These are phyloP conservation scores for Claviceps pusilla DNA, from an alignment of 2,329 filamentous ascomycete species.

Conservation along the genomic window DNA sequence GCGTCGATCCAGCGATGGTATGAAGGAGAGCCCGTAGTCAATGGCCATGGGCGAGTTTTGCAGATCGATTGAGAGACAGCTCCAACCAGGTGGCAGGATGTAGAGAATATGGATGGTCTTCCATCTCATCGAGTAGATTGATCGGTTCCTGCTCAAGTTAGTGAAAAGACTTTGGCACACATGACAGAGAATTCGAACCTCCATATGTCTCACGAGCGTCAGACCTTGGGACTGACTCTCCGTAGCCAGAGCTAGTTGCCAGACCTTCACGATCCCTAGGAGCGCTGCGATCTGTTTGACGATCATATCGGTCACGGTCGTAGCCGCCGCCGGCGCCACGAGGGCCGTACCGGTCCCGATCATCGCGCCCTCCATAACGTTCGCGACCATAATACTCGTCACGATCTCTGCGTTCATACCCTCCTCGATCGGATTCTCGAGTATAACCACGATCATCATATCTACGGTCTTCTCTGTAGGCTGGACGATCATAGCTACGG, in stretches of 20 bases:
- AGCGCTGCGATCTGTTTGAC: slow-evolving; percentile 26
- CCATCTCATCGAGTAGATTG: slow-evolving; percentile 8
- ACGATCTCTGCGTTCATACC: slow-evolving; percentile 34
- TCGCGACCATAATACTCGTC: slow-evolving; percentile 25
- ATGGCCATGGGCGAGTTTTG: neutral
- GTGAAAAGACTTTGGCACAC: slow-evolving; percentile 3
- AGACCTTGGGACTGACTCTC: slow-evolving; percentile 26
- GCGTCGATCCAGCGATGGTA: neutral
- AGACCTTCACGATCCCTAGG: slow-evolving; percentile 25
- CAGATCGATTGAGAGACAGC: neutral
- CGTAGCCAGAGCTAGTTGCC: slow-evolving; percentile 22
- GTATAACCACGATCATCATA: slow-evolving; percentile 33
- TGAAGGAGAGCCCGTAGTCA: neutral
- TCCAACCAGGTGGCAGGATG: neutral
- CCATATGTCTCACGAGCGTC: slow-evolving; percentile 29
- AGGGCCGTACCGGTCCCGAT: slow-evolving; percentile 27
- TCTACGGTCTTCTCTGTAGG: slow-evolving; percentile 24
- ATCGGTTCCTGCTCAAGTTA: slow-evolving; percentile 20
- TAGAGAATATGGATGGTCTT: neutral
- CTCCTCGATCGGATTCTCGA: slow-evolving; percentile 44
- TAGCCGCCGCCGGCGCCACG: slow-evolving; percentile 29
- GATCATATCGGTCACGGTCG: slow-evolving; percentile 35
- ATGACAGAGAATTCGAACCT: slow-evolving; percentile 19
- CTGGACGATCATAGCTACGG: slow-evolving; percentile 28
- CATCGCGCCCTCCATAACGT: slow-evolving; percentile 28